Percentiles rank a stretch among this genome's conserved stretches.
phyloP scores from a whole-genome alignment of 441 rosid genomes.

The Populus hybrid region DNA sequence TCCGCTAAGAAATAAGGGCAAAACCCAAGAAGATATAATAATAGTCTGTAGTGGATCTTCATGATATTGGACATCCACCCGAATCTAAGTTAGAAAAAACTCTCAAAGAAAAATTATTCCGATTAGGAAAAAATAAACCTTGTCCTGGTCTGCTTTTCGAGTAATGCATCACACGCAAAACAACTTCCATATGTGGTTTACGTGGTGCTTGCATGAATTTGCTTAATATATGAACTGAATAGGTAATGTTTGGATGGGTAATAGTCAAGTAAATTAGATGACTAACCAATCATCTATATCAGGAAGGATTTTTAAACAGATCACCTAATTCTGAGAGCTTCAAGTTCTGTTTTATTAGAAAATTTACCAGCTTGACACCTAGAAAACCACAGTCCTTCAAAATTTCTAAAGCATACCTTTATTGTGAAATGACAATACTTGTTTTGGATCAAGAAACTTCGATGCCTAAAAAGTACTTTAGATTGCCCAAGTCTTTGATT shows the following conservation, averaged over 20 bases:
- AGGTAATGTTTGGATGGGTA: no score
- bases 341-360: background rate
- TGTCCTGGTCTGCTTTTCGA: no score
- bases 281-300: background rate
- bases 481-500: no score
- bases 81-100: background rate
- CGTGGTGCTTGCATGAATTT: background rate
- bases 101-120: background rate
- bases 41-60: background rate
- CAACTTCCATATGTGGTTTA: no score
- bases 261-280: no score
- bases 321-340: background rate
- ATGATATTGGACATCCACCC: background rate
- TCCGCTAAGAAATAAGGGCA: background rate
- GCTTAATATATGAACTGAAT: background rate
- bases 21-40: background rate
- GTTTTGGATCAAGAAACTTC: no score
- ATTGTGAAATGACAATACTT: no score
- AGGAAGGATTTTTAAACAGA: background rate
- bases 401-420: no score
- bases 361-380: background rate
- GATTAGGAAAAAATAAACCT: no score
- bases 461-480: no score
- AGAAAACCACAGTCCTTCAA: background rate
- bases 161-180: no score